Conservation (phyloP, 2,329 filamentous ascomycete species). For the Amauroascus niger region DNA sequence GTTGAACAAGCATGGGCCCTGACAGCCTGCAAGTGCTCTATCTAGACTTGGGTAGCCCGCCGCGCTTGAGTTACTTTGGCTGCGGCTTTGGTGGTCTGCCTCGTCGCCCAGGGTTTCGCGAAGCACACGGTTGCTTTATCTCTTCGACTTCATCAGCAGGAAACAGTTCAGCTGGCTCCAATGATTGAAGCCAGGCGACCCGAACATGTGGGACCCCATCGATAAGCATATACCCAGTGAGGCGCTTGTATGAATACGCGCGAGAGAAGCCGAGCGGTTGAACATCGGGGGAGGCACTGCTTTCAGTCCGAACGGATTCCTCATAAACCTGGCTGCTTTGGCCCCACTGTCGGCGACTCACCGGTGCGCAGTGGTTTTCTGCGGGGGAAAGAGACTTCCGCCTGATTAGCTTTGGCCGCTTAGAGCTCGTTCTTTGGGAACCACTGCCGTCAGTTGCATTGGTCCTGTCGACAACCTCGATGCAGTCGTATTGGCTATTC, state of each 20-base stretch:
- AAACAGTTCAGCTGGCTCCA: slow-evolving; percentile 6
- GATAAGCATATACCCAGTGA: slow-evolving; percentile 2
- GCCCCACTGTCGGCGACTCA: background rate
- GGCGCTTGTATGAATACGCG: slow-evolving; percentile 2
- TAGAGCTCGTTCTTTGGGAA: background rate
- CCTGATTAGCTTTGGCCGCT: slow-evolving; percentile 3
- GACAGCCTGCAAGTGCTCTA: background rate
- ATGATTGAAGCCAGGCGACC: background rate
- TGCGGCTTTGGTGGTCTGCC: background rate
- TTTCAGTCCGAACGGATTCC: slow-evolving; percentile 6
- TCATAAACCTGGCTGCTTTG: slow-evolving; percentile 3
- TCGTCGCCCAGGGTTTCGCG: background rate
- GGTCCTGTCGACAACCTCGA: slow-evolving; percentile 1
- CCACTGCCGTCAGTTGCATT: background rate
- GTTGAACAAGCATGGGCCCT: slow-evolving; percentile 1
- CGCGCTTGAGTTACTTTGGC: slow-evolving; percentile 3
- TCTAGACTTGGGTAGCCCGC: slow-evolving; percentile 5
- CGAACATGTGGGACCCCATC: slow-evolving; percentile 6
- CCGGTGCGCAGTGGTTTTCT: background rate
- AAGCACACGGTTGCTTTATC: slow-evolving; percentile 3
- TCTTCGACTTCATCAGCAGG: slow-evolving; percentile 4
- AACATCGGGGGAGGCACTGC: slow-evolving; percentile 5
- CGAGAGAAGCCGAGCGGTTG: slow-evolving; percentile 2
- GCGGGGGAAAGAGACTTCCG: background rate
- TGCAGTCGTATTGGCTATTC: slow-evolving; percentile 4